Evolutionary conservation across 2,329 filamentous ascomycete species (phyloP).

Genomic region (Monilinia laxa): DNA sequence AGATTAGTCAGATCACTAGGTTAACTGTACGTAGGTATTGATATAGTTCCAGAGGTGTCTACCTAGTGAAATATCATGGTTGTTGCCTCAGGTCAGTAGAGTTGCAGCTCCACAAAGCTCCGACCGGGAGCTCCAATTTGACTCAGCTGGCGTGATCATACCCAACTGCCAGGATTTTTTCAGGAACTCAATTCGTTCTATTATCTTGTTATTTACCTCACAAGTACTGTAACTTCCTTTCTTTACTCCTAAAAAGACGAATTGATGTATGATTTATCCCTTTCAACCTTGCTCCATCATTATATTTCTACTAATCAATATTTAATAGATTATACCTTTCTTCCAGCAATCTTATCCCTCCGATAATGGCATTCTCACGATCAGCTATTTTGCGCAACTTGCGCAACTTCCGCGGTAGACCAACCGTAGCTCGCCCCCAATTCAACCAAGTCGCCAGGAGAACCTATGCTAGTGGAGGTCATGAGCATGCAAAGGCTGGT

Average conservation of each 20-base stretch:
- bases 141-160: constrained; percentile 3
- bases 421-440: constrained; percentile 41
- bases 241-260: neutral
- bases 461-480: constrained; percentile 46
- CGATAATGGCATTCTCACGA: constrained; percentile 41
- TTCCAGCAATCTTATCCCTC: constrained; percentile 7
- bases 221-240: neutral
- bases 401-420: constrained; percentile 40
- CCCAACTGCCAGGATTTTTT: constrained; percentile 14
- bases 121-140: neutral
- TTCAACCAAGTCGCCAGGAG: constrained; percentile 46
- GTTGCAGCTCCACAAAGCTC: neutral
- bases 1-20: no score
- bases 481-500: constrained; percentile 42
- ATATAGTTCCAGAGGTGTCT: no score
- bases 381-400: constrained; percentile 39
- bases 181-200: constrained; percentile 9
- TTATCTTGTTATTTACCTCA: constrained; percentile 13
- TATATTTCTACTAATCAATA: neutral
- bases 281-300: neutral
- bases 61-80: no score
- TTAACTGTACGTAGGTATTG: no score
- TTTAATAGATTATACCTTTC: neutral
- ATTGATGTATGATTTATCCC: neutral
- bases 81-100: neutral